Percentiles rank a stretch among this genome's conserved stretches.
Conservation (phyloP, 768 basidiomycete species). For the Boletus rubroflammeus region DNA sequence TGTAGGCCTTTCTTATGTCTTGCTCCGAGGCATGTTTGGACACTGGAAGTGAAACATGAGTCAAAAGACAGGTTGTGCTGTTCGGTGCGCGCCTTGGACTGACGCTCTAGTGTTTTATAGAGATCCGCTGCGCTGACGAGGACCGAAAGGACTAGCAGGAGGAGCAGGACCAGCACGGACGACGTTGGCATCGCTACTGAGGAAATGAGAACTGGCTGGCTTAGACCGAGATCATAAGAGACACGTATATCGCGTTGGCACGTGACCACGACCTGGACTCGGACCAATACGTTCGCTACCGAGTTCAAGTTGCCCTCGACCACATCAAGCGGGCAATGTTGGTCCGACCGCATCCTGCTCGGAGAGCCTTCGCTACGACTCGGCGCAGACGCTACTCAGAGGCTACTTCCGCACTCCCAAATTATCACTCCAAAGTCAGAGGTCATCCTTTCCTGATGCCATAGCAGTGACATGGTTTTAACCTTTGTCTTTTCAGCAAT, state of each 20-base stretch:
- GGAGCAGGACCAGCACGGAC: slow-evolving; percentile 27
- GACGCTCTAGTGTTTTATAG: slow-evolving; percentile 81
- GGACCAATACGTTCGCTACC: neutral
- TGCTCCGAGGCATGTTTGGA: slow-evolving; percentile 77
- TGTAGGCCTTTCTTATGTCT: slow-evolving; percentile 91
- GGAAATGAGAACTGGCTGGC: neutral
- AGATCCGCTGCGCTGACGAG: slow-evolving; percentile 57
- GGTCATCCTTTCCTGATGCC: slow-evolving; percentile 23
- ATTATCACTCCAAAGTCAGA: slow-evolving; percentile 39
- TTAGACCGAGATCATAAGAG: slow-evolving; percentile 1
- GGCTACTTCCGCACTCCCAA: neutral
- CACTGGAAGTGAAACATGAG: slow-evolving; percentile 38
- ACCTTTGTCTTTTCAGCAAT: slow-evolving; percentile 36
- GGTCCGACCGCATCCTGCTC: slow-evolving; percentile 6
- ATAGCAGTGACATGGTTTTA: neutral
- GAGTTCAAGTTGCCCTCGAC: neutral
- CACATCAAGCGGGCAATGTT: slow-evolving; percentile 14
- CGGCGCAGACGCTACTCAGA: slow-evolving; percentile 22
- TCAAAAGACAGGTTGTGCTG: slow-evolving; percentile 16
- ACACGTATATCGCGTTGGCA: slow-evolving; percentile 31
- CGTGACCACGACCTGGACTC: slow-evolving; percentile 17
- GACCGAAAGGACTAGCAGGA: slow-evolving; percentile 32
- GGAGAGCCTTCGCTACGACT: neutral
- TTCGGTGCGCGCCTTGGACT: slow-evolving; percentile 39
- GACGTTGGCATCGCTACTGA: slow-evolving; percentile 22